These are phyloP conservation scores for Penicillium sclerotigenum DNA, from an alignment of 2,329 filamentous ascomycete species.

Conservation along the genomic window DNA sequence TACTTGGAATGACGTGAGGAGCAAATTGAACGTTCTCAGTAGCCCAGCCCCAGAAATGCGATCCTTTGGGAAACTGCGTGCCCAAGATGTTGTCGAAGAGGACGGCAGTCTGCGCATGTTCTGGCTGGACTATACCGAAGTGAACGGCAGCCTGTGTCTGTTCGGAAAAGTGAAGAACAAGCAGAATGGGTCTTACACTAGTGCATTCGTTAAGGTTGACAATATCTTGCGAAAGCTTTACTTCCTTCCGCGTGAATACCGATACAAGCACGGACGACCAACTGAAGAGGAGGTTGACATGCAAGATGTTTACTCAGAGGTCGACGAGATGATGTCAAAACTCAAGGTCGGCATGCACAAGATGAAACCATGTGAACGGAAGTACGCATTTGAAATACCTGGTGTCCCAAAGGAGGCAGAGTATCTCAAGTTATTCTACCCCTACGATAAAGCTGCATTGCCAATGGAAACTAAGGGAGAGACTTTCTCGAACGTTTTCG, in stretches of 20 bases:
- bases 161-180: slow-evolving; percentile 97
- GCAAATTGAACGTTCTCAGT: slow-evolving; percentile 79
- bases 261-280: slow-evolving; percentile 58
- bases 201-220: slow-evolving; percentile 94
- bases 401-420: slow-evolving; percentile 83
- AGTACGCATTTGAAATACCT: slow-evolving; percentile 91
- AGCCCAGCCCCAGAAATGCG: slow-evolving; percentile 62
- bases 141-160: slow-evolving; percentile 85
- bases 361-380: slow-evolving; percentile 83
- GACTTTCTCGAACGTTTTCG: slow-evolving; percentile 92
- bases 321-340: slow-evolving; percentile 82
- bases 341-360: slow-evolving; percentile 86
- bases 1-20: slow-evolving; percentile 83
- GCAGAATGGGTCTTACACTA: slow-evolving; percentile 72
- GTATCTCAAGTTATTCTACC: slow-evolving; percentile 94
- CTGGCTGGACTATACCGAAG: slow-evolving; percentile 93
- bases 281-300: slow-evolving; percentile 79
- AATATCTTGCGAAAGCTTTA: slow-evolving; percentile 90
- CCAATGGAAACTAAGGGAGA: slow-evolving; percentile 71
- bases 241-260: slow-evolving; percentile 76
- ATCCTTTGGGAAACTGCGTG: slow-evolving; percentile 74
- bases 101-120: slow-evolving; percentile 92
- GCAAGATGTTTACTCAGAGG: slow-evolving; percentile 84
- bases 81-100: slow-evolving; percentile 83
- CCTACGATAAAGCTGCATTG: slow-evolving; percentile 77